Percentiles rank a stretch among this genome's conserved stretches.
Evolutionary conservation across 169 alveolate species (phyloP).

Genomic region (Plasmodium vivax): DNA sequence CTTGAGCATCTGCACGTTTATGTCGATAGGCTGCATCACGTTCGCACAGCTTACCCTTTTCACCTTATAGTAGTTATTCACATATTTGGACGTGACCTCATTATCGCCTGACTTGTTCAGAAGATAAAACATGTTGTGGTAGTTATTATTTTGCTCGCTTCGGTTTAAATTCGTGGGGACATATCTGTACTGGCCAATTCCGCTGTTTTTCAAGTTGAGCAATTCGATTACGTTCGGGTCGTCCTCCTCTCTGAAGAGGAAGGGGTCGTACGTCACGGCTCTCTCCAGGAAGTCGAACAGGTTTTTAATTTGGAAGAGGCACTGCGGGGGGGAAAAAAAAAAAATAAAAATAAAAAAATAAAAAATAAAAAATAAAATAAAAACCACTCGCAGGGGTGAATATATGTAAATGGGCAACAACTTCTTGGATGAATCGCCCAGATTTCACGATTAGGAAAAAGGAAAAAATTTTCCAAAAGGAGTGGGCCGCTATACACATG

Average conservation of each 20-base stretch:
- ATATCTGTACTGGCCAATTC: neutral
- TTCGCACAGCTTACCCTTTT: neutral
- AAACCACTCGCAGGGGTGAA: neutral
- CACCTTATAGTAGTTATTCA: constrained; percentile 18
- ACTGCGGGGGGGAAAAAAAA: neutral
- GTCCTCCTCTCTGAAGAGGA: constrained; percentile 24
- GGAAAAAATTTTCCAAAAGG: neutral
- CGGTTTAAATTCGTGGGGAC: constrained; percentile 23
- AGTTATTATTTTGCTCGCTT: constrained; percentile 50
- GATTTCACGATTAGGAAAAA: neutral
- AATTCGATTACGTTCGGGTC: neutral
- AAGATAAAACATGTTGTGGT: constrained; percentile 19
- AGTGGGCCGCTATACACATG: neutral
- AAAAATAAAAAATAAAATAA: neutral
- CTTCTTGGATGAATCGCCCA: neutral
- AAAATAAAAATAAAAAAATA: neutral
- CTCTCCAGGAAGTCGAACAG: constrained; percentile 45
- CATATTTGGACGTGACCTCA: constrained; percentile 1
- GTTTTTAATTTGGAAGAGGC: constrained; percentile 44
- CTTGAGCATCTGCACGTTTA: constrained; percentile 40
- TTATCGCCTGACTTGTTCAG: neutral
- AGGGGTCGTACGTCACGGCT: constrained; percentile 52
- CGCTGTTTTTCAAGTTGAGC: neutral
- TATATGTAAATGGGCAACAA: neutral
- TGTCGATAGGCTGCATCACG: constrained; percentile 13